These are phyloP conservation scores for Maudiozyma saulgeensis DNA, from an alignment of 805 yeast genomes.

Conservation along the genomic window DNA sequence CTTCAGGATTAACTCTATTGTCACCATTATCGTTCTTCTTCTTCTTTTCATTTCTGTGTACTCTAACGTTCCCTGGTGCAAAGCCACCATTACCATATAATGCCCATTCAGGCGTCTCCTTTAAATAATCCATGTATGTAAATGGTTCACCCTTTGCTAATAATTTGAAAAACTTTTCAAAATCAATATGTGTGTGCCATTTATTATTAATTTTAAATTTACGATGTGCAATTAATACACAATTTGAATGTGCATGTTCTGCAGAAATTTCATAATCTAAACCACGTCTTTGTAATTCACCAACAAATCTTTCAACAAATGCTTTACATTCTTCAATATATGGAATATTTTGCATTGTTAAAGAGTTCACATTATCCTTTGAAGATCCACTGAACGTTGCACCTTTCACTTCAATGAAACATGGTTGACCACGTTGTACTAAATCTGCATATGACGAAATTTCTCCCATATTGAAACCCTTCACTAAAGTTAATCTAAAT, in stretches of 20 bases:
- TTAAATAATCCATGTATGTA: conserved; percentile 68
- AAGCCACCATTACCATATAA: conserved; percentile 88
- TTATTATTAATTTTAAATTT: conserved; percentile 59
- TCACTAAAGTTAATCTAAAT: conserved; percentile 79
- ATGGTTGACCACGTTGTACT: conserved; percentile 72
- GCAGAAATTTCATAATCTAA: conserved; percentile 78
- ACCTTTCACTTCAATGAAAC: conserved; percentile 87
- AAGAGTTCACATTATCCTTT: conserved; percentile 70
- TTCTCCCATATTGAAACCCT: conserved; percentile 84
- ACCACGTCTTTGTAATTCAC: conserved; percentile 56
- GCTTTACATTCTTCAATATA: conserved; percentile 80
- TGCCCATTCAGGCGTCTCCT: conserved; percentile 86
- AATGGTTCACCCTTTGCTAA: conserved; percentile 56
- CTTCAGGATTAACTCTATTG: neutral
- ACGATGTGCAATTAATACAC: conserved; percentile 71
- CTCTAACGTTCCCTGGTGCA: conserved; percentile 74
- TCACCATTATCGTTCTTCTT: conserved; percentile 13
- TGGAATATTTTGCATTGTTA: conserved; percentile 93
- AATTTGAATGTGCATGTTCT: conserved; percentile 92
- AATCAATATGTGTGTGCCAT: conserved; percentile 89
- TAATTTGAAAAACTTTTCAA: conserved; percentile 62
- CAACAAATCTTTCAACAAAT: conserved; percentile 57
- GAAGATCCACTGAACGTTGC: conserved; percentile 94
- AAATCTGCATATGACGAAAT: conserved; percentile 76
- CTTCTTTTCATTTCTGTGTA: conserved; percentile 45